Evolutionary conservation across 2,329 filamentous ascomycete species (phyloP).

Genomic region (Penicillium occitanis): DNA sequence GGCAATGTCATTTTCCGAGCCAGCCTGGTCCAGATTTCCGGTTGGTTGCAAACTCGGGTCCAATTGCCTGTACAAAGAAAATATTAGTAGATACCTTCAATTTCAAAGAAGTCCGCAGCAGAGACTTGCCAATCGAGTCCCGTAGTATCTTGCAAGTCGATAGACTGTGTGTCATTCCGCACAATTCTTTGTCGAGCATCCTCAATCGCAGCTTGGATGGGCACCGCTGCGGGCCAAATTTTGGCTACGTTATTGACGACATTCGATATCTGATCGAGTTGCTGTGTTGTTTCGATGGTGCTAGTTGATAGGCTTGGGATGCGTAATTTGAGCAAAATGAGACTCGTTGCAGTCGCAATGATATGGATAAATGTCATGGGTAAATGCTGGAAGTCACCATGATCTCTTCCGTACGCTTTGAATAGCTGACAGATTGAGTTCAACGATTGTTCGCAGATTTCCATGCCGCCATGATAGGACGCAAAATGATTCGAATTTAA

Average conservation of each 20-base stretch:
- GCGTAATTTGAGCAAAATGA: slow-evolving; percentile 5
- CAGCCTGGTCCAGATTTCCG: not conserved
- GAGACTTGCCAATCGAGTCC: not conserved
- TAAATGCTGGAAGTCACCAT: not conserved
- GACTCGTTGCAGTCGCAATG: not conserved
- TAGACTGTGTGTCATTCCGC: not conserved
- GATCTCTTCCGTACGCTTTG: not conserved
- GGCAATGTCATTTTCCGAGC: not conserved
- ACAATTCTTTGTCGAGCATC: not conserved
- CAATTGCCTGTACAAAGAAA: not conserved
- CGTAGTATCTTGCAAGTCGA: not conserved
- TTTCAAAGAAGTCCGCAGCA: not conserved
- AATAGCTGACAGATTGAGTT: not conserved
- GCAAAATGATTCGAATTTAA: not conserved
- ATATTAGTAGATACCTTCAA: not conserved
- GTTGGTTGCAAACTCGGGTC: not conserved
- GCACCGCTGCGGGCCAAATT: slow-evolving; percentile 1
- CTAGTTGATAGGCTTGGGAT: not conserved
- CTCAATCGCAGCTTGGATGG: not conserved
- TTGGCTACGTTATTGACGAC: not conserved
- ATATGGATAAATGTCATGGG: slow-evolving; percentile 6
- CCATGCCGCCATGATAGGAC: not conserved
- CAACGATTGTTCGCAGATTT: slow-evolving; percentile 10
- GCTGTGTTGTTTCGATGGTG: not conserved
- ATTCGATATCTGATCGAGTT: slow-evolving; percentile 5